Percentiles rank a stretch among this genome's conserved stretches.
Evolutionary conservation across 441 rosid species (phyloP).

Genomic region (Croton setiger): DNA sequence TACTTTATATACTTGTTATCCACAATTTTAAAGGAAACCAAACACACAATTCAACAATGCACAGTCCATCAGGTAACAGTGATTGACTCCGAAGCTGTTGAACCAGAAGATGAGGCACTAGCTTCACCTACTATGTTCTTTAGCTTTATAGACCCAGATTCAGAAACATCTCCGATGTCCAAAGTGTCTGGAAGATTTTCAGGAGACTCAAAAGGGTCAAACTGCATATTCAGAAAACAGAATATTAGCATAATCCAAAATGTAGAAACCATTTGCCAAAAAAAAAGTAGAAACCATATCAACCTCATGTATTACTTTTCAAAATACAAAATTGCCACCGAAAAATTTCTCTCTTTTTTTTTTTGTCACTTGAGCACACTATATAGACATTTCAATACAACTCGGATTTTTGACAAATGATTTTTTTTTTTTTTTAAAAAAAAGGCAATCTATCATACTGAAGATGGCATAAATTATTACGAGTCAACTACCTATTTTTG

Average conservation of each 20-base stretch:
- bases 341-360: too few species aligned
- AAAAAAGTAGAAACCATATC: too few species aligned
- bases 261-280: background rate
- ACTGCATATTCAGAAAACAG: conserved; percentile 36
- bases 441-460: background rate
- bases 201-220: conserved; percentile 41
- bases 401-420: background rate
- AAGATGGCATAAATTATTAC: background rate
- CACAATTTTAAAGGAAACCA: conserved; percentile 18
- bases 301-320: too few species aligned
- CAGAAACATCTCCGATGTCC: conserved; percentile 69
- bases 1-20: conserved; percentile 29
- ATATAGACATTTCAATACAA: background rate
- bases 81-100: conserved; percentile 27
- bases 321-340: too few species aligned
- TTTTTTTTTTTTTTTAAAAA: too few species aligned
- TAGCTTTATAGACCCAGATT: conserved; percentile 38
- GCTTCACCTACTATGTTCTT: conserved; percentile 50
- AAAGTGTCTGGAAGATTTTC: conserved; percentile 71
- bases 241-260: background rate
- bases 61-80: conserved; percentile 31
- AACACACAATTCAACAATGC: conserved; percentile 10
- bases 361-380: background rate
- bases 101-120: conserved; percentile 46
- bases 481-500: background rate